Base-by-base conservation (phyloP, 1,139 yeast genomes). In the Blastobotrys ciferrii region DNA sequence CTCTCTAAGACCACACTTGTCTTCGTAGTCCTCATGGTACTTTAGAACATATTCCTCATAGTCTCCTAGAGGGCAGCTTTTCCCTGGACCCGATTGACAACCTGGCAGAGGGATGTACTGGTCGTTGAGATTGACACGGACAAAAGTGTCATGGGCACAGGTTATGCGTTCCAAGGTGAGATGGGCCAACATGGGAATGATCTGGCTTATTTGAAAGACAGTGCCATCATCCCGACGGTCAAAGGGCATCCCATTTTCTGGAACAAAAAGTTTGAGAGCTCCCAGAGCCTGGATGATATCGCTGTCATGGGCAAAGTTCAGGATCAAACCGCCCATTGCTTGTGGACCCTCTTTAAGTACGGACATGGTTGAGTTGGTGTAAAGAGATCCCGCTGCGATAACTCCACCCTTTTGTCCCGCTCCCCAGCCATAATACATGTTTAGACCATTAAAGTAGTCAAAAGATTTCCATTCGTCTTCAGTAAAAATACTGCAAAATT, bases 291-390 rank as follows among this genome's bases (percentile, higher is more conserved):
- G 69, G 41, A 76, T 71, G 37, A 82, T 63, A 58, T 82, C 82
- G 41, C 78, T 70, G 60, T 82, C 87, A 61, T 82, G 88, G 19
- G 81, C 70, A 63, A 82, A 82, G n/a, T 77, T 70, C 53, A 77
- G 64, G 53, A 66, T 67, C 39, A 73, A 11, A 11, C 25, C 25
- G 14, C 40, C 40, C 40, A 36, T 36, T 11, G 6, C n/a, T 4
- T 18, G 6, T 59, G 61, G 77, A 57, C 66, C 76, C 66, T 63
- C 64, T 57, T 51, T 59, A 51, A 78, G 66, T 49, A 77, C 63
- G 18, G 66, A 58, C 48, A 75, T 61, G 3, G 80, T 69, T 36
- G 84, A 82, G 51, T 79, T 76, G 50, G 77, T 71, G 51, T 69
- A 70, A 2, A 75, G 73, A 3, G 81, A 70, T 7, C 84, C 85